Evolutionary conservation across 495 filamentous ascomycete species (phyloP).

Genomic region (Penicillium canariense): DNA sequence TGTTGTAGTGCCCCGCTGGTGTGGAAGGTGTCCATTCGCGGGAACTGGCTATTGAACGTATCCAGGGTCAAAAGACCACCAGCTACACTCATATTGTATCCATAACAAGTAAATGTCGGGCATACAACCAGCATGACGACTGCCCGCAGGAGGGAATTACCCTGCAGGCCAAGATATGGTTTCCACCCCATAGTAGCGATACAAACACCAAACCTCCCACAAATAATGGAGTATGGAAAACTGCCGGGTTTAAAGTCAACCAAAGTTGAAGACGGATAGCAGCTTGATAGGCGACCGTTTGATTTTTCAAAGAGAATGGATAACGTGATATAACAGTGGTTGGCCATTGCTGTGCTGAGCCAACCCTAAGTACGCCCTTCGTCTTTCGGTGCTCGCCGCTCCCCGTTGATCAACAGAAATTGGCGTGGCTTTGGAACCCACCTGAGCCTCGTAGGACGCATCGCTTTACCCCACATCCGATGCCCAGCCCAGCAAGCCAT

Average conservation of each 20-base stretch:
- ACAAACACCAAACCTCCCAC: too few relatives aligned
- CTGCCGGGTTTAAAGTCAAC: neutral
- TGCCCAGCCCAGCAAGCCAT: neutral
- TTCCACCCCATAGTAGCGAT: neutral
- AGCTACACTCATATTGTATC: slow-evolving; percentile 39
- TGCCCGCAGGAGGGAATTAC: slow-evolving; percentile 5
- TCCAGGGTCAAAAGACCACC: slow-evolving; percentile 20
- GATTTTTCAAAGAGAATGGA: neutral
- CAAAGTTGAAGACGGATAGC: neutral
- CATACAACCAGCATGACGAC: slow-evolving; percentile 3
- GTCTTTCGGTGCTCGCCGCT: slow-evolving; percentile 2
- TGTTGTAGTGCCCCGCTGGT: slow-evolving; percentile 23
- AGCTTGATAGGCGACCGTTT: neutral
- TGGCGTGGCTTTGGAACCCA: neutral
- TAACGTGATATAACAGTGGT: neutral
- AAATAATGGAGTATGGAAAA: neutral
- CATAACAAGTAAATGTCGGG: slow-evolving; percentile 14
- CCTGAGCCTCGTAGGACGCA: neutral
- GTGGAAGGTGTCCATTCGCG: slow-evolving; percentile 40
- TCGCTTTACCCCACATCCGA: neutral
- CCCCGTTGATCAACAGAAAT: slow-evolving; percentile 4
- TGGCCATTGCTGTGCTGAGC: neutral
- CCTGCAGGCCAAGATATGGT: slow-evolving; percentile 7
- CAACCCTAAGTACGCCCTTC: neutral
- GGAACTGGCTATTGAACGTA: slow-evolving; percentile 37